Evolutionary conservation across 208 protist species (phyloP).

Genomic region (Crithidia expoeki): DNA sequence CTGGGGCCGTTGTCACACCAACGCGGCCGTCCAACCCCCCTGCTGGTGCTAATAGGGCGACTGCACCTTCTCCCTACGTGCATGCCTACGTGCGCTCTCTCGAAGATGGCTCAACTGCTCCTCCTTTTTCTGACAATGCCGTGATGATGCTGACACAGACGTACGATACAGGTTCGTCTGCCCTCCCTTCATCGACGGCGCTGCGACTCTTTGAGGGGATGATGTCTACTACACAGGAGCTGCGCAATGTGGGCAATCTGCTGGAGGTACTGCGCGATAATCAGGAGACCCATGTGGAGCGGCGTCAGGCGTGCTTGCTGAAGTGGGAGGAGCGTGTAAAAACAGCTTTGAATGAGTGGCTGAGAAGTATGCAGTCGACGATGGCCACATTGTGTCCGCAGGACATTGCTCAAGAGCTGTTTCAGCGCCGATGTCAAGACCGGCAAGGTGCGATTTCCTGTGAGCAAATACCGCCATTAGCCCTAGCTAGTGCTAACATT

Average conservation of each 20-base stretch:
- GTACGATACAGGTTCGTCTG: not conserved
- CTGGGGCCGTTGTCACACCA: not conserved
- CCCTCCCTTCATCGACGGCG: not conserved
- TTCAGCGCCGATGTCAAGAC: slow-evolving; percentile 1
- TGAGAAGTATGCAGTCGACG: slow-evolving; percentile 3
- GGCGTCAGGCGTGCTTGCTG: slow-evolving; percentile 23
- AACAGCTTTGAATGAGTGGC: slow-evolving; percentile 21
- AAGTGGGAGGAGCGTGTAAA: slow-evolving; percentile 37
- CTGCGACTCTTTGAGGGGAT: slow-evolving; percentile 19
- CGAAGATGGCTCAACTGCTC: not conserved
- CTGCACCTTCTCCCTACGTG: slow-evolving; percentile 14
- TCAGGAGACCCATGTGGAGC: slow-evolving; percentile 14
- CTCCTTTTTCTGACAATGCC: not conserved
- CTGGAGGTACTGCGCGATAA: slow-evolving; percentile 50
- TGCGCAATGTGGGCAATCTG: slow-evolving; percentile 53
- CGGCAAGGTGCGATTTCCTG: not conserved
- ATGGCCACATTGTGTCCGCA: not conserved
- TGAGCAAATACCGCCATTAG: not conserved
- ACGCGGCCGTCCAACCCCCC: not conserved
- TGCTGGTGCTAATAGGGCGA: not conserved
- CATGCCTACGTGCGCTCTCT: slow-evolving; percentile 4
- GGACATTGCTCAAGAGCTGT: not conserved
- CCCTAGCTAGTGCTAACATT: not conserved
- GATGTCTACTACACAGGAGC: slow-evolving; percentile 33
- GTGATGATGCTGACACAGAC: not conserved